A percentile compares a stretch with the other conserved stretches of the same genome.
phyloP scores from a whole-genome alignment of 2,329 filamentous ascomycete genomes.

The Talaromyces amestolkiae region DNA sequence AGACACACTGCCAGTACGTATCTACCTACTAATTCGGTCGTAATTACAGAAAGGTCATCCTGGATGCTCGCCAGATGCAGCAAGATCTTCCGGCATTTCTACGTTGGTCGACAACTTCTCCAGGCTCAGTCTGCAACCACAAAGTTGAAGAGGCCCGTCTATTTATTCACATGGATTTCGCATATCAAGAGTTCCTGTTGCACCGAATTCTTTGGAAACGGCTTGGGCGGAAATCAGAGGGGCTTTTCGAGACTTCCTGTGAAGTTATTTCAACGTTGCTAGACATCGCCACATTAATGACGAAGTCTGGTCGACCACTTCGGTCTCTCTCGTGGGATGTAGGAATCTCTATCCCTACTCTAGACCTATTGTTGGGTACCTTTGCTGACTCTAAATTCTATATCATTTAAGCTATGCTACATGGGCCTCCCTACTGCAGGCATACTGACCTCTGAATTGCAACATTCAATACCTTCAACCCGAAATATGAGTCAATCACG shows the following conservation, averaged over 20 bases:
- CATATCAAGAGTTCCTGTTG: not conserved
- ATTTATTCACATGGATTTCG: not conserved
- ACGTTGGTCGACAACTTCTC: not conserved
- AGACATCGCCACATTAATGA: not conserved
- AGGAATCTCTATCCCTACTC: not conserved
- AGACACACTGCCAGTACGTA: no score
- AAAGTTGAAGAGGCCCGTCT: not conserved
- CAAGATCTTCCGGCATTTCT: not conserved
- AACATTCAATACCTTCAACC: not conserved
- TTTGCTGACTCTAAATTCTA: not conserved
- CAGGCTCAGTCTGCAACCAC: not conserved
- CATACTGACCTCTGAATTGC: slow-evolving; percentile 9
- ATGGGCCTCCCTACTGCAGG: slow-evolving; percentile 16
- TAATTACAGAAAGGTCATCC: not conserved
- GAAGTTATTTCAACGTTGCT: not conserved
- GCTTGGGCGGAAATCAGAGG: not conserved
- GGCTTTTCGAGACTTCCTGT: not conserved
- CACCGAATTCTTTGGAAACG: not conserved
- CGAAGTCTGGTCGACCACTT: not conserved
- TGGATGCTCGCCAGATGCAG: not conserved
- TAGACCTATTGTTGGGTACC: not conserved
- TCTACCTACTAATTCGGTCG: no score
- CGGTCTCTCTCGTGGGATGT: not conserved
- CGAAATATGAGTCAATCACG: not conserved
- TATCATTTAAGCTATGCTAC: not conserved